Base-by-base conservation (phyloP, 768 basidiomycete genomes). In the Boletus rufocinnamomeus region DNA sequence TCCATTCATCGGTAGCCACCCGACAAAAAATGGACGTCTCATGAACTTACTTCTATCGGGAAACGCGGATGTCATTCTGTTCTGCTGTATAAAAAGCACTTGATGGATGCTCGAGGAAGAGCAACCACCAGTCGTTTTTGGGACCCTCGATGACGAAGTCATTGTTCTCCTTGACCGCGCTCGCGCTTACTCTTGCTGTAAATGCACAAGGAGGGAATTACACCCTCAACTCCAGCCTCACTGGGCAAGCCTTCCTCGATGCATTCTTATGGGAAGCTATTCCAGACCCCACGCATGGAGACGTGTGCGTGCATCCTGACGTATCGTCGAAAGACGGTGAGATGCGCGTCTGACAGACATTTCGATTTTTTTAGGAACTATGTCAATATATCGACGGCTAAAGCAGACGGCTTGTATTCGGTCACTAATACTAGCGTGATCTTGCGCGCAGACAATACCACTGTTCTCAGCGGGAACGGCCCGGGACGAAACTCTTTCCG, bases 391-490 rank as follows among this genome's bases (percentile, higher is more conserved):
- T 63, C 68, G 0, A 84, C 82, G 0, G 86, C 88, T 1, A 60
- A 75, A 23, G 71, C 72, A 13, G 69, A 80, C 57, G 86, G 87
- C 63, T 68, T 90, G 38, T 85, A 84, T 0, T 85, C 74, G 62
- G 76, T 84, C 2, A 76, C 75, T 17, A 76, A 75, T 19, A 72
- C 80, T 52, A 59, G 54, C 45, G 63, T 75, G n/a, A 67, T 60
- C 23, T 54, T 77, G 41, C 65, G 74, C 23, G 67, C 73, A 2
- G 75, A 76, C 50, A 44, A 59, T 44, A 74, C 65, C 13, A 71
- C 74, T 11, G 57, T 57, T 10, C 66, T 77, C 4, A 50, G 34
- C 27, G 41, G 71, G 3, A 51, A 59, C 17, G 69, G 63, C 3
- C 61, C 66, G 16, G 74, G 75, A 49, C 50, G 75, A 38, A 71